Evolutionary conservation across 1,284 basidiomycete genomes (phyloP).

Genomic region (Moniliophthora roreri): DNA sequence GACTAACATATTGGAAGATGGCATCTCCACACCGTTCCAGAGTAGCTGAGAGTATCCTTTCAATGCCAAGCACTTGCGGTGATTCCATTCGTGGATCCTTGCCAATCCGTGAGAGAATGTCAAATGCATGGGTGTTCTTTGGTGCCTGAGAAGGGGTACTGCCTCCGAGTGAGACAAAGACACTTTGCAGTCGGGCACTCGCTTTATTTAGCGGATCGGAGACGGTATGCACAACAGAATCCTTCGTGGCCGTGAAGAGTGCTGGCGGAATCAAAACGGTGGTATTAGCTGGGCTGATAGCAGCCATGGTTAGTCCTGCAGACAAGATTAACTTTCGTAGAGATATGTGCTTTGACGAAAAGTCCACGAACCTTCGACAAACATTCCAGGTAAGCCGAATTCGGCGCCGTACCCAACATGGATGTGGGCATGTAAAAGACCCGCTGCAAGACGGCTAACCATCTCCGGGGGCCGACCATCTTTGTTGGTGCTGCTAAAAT

Average conservation of each 20-base stretch:
- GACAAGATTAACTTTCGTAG: neutral
- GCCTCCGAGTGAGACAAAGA: neutral
- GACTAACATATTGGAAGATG: slow-evolving; percentile 41
- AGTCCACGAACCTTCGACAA: slow-evolving; percentile 53
- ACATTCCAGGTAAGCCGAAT: slow-evolving; percentile 60
- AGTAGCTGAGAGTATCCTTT: slow-evolving; percentile 21
- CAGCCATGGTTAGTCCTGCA: slow-evolving; percentile 42
- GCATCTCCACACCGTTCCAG: slow-evolving; percentile 38
- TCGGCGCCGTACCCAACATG: slow-evolving; percentile 65
- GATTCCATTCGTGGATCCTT: slow-evolving; percentile 38
- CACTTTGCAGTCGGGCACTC: slow-evolving; percentile 7
- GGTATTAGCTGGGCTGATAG: slow-evolving; percentile 32
- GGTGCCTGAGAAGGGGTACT: slow-evolving; percentile 4
- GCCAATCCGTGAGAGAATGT: slow-evolving; percentile 44
- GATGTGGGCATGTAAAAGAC: slow-evolving; percentile 65
- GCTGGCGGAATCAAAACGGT: slow-evolving; percentile 24
- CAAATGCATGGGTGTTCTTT: slow-evolving; percentile 35
- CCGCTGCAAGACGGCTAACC: slow-evolving; percentile 58
- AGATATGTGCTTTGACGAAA: no score
- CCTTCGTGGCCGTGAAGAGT: slow-evolving; percentile 8
- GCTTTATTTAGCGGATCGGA: slow-evolving; percentile 14
- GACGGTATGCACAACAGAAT: slow-evolving; percentile 6
- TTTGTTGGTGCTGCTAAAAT: slow-evolving; percentile 31
- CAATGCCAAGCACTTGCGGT: slow-evolving; percentile 20
- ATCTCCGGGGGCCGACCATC: slow-evolving; percentile 48